Base-by-base conservation (phyloP, 1,139 yeast genomes). In the Yamadazyma oceani region DNA sequence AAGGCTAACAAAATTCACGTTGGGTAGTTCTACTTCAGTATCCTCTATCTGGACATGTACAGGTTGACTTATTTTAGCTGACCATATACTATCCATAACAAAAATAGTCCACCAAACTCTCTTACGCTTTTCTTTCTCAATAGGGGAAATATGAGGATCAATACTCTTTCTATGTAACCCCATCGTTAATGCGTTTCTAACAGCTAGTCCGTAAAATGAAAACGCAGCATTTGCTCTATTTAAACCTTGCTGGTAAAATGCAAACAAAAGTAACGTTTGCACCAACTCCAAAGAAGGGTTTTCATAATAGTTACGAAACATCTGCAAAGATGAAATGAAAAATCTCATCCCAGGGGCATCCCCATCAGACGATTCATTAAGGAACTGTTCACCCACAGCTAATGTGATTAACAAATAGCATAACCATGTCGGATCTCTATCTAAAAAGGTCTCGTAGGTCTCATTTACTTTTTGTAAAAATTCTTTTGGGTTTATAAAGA, bases 91-190 rank as follows among this genome's bases (percentile, higher is more conserved):
- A 32, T 45, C 49, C 35, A 45, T 28, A 2, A 43, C 33, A 28
- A 42, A 44, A 16, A 38, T 35, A 3, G 48, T 40, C 49, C 49
- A 44, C 49, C 49, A 45, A n/a, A 45, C 45, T 32, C 48, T 28
- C 19, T 34, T 40, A 5, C 45, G 27, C 22, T 43, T 41, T 29
- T 45, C 49, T 19, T 23, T 35, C 15, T 40, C 46, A 5, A 13
- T 22, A 2, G 28, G 12, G 3, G 39, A 12, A 12, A 38, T 24
- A 4, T 15, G 21, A n/a, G 35, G 16, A 32, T 40, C 37, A 5
- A 14, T 19, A 3, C 26, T 26, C 11, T 29, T 29, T 26, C 36
- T 38, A 31, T 44, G 46, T 24, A 45, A 37, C 5, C 49, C 49
- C 46, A 45, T 38, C 22, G 38, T 29, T 19, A 45, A 28, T 2